Percentiles rank a stretch among this genome's conserved stretches.
phyloP scores from a whole-genome alignment of 2,329 filamentous ascomycete genomes.

The Drechmeria coniospora region DNA sequence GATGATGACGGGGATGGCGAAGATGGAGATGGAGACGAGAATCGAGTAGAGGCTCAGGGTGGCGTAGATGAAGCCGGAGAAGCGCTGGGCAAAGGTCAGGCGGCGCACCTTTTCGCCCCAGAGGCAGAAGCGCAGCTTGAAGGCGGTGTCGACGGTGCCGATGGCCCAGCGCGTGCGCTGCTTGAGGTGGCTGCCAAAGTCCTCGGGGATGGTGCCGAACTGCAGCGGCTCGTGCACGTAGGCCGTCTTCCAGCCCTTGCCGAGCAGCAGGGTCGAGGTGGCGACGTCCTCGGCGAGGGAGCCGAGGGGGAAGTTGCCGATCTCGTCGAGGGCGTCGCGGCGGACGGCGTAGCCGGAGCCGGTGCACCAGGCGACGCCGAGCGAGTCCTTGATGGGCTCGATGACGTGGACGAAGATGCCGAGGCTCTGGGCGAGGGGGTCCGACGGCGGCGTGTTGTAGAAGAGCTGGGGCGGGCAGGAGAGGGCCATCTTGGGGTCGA shows the following conservation, averaged over 20 bases:
- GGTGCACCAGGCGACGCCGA: constrained; percentile 46
- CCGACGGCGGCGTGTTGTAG: constrained; percentile 44
- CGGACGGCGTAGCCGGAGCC: constrained; percentile 47
- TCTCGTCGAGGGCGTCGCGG: constrained; percentile 41
- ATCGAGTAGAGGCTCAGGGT: constrained; percentile 40
- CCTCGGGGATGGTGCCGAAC: constrained; percentile 43
- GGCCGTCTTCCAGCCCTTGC: constrained; percentile 45
- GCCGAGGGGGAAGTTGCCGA: constrained; percentile 45
- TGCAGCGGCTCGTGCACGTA: constrained; percentile 45
- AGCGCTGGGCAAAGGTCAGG: constrained; percentile 41
- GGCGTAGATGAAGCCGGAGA: constrained; percentile 42
- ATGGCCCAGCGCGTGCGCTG: constrained; percentile 42
- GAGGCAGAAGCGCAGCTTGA: constrained; percentile 45
- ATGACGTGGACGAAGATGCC: constrained; percentile 42
- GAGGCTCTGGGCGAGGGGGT: constrained; percentile 42
- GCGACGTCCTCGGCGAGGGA: constrained; percentile 46
- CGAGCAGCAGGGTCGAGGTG: constrained; percentile 42
- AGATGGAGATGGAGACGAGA: constrained; percentile 35
- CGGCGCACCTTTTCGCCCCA: constrained; percentile 34
- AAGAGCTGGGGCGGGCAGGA: constrained; percentile 48
- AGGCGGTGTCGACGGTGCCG: constrained; percentile 40
- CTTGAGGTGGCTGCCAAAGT: constrained; percentile 38
- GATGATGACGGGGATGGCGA: constrained; percentile 43
- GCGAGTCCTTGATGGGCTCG: constrained; percentile 33
- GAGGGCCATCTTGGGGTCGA: constrained; percentile 39